phyloP scores from a whole-genome alignment of 2,329 filamentous ascomycete species.

The Pestalotiopsis fici region DNA sequence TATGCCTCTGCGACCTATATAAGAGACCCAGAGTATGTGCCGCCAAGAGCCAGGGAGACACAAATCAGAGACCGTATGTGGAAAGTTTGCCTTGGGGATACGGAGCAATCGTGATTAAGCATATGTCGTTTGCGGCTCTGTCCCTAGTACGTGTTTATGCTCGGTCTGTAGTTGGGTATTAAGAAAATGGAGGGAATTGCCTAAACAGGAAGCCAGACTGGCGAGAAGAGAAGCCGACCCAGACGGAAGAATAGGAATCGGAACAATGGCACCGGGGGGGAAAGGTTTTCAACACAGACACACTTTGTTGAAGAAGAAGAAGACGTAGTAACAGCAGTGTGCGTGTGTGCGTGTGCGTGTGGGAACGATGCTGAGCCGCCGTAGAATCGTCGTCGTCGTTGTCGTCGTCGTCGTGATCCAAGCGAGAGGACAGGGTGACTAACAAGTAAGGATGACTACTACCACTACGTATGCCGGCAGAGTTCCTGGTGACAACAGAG shows the following conservation, averaged over 20 bases:
- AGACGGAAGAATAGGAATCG: neutral
- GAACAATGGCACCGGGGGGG: neutral
- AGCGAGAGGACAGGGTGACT: constrained; percentile 8
- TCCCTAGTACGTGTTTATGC: constrained; percentile 17
- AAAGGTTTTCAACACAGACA: neutral
- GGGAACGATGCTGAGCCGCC: neutral
- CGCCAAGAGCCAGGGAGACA: neutral
- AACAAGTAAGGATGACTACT: neutral
- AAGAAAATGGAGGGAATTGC: constrained; percentile 17
- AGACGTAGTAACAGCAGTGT: neutral
- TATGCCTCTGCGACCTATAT: constrained; percentile 17
- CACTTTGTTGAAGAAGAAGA: constrained; percentile 3
- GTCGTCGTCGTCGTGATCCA: neutral
- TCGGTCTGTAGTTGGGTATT: constrained; percentile 9
- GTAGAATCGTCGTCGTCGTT: neutral
- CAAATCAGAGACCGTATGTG: constrained; percentile 7
- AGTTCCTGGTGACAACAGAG: constrained; percentile 18
- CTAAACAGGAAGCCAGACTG: constrained; percentile 25
- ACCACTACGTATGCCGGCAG: neutral
- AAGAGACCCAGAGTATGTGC: neutral
- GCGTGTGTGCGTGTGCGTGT: neutral
- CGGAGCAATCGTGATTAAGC: constrained; percentile 9
- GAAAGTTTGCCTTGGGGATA: neutral
- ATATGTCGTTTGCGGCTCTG: constrained; percentile 22
- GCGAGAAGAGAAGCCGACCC: neutral